Base-by-base conservation (phyloP, 2,329 filamentous ascomycete species). In the Cercospora sesami region DNA sequence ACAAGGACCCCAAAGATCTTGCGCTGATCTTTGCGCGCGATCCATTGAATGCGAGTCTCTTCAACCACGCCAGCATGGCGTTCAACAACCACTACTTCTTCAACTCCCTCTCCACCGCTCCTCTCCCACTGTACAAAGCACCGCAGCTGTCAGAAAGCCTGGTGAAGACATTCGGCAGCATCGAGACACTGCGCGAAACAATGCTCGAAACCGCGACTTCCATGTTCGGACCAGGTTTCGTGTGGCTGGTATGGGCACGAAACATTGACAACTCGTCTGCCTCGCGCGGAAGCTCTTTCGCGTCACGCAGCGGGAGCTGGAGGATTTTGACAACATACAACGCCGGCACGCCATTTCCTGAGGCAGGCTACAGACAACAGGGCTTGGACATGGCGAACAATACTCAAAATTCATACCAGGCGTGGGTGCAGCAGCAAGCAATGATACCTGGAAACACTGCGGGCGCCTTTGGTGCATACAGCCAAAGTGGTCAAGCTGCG, bases 191-290 rank as follows among this genome's bases (percentile, higher is more conserved):
- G 68, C 89, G 89, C 78, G 85, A 86, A 74, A 91, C 95, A 78
- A 89, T 99, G 80, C 81, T 95, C 76, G 84, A 89, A 72, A 96
- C 91, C 48, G 94, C 94, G 67, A 85, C 88, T 73, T 87, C 89
- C 82, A 97, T 98, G 93, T 98, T 99, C 83, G 95, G 94, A 64
- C 94, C 94, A 0, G 95, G 95, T 72, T 98, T 96, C 82, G 91
- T 98, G 78, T 99, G 95, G 95, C 89, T 99, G 69, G 91, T 97
- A 75, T 78, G 75, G 73, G 72, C 72, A 18, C 66, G 72, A n/a
- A 68, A 75, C 36, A 66, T 68, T 16, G 69, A 71, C n/a, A 14
- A 23, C 14, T 59, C 62, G 16, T 59, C 62, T 21, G 31, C 53
- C 18, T 59, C 62, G 21, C 62, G 62, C 36, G 51, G 33, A 21